Base-by-base conservation (phyloP, 768 basidiomycete genomes). In the Baorangia bicolor region DNA sequence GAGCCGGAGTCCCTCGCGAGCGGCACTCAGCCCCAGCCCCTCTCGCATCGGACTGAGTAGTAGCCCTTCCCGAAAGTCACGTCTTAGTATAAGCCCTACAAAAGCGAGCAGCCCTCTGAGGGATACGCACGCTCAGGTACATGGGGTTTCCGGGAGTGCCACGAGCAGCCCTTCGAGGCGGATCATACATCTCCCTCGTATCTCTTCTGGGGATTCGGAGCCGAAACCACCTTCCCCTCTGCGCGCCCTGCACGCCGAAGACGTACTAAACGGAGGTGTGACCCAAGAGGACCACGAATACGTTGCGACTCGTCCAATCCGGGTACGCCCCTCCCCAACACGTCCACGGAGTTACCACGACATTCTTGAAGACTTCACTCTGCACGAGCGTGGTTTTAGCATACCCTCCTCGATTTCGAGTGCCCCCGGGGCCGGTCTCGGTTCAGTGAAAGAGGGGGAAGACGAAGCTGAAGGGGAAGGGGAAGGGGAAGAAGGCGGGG, bases 261-360 rank as follows among this genome's bases (percentile, higher is more conserved):
- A 58, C 31, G 30, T 16, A 11, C 51, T 53, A 2, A 41, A 25
- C 27, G 52, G 38, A 10, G 20, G 51, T 18, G 12, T 37, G 16
- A 33, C 55, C 30, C 52, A 42, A 51, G 62, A 57, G 7, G 63
- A 54, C 2, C 28, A 45, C 0, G 64, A 44, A 12, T 52, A 48
- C 30, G 5, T 48, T 6, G 44, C 45, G 9, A 58, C 62, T 0
- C 62, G 64, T 47, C 66, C 67, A 0, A 64, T 73, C 12, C 62
- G 71, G 16, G 62, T 76, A 16, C 70, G 77, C 20, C 58, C 70
- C 25, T 69, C 68, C 48, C 51, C 72, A 2, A 55, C 71, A 20
- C 78, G 85, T 9, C 81, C 86, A 16, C 73, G 81, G 64, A 89
- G 87, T 60, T 88, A 84, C 64, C 76, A 84, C 58, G 82, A 87